Evolutionary conservation across 2,329 filamentous ascomycete species (phyloP).

Genomic region (Botrytis byssoidea): DNA sequence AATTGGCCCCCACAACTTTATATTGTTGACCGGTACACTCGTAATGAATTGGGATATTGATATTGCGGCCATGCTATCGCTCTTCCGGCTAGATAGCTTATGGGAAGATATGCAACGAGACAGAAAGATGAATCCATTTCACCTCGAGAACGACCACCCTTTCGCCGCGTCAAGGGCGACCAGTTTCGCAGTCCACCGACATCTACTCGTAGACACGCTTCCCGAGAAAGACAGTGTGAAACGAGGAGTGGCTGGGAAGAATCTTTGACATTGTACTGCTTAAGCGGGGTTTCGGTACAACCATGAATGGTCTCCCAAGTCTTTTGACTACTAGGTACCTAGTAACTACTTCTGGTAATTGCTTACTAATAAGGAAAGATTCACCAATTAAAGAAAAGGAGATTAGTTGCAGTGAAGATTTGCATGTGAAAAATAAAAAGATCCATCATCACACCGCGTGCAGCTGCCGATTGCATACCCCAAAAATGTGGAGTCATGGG

Average conservation of each 20-base stretch:
- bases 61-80: background rate
- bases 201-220: background rate
- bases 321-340: too few relatives aligned
- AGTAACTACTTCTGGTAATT: too few relatives aligned
- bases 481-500: constrained; percentile 21
- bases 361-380: background rate
- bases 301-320: background rate
- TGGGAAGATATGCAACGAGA: background rate
- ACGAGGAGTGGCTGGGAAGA: too few relatives aligned
- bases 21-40: background rate
- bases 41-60: background rate
- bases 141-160: background rate
- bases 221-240: background rate
- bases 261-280: background rate
- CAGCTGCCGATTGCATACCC: constrained; percentile 7
- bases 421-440: constrained; percentile 5
- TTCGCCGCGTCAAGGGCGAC: too few relatives aligned
- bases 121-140: background rate
- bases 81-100: background rate
- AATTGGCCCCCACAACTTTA: fast-evolving
- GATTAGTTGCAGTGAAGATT: background rate
- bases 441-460: constrained; percentile 10
- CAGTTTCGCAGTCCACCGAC: background rate
- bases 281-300: background rate
- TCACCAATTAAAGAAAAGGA: background rate